A percentile compares a stretch with the other conserved stretches of the same genome.
Conservation (phyloP, 495 filamentous ascomycete genomes). For the Emericellopsis terricola region DNA sequence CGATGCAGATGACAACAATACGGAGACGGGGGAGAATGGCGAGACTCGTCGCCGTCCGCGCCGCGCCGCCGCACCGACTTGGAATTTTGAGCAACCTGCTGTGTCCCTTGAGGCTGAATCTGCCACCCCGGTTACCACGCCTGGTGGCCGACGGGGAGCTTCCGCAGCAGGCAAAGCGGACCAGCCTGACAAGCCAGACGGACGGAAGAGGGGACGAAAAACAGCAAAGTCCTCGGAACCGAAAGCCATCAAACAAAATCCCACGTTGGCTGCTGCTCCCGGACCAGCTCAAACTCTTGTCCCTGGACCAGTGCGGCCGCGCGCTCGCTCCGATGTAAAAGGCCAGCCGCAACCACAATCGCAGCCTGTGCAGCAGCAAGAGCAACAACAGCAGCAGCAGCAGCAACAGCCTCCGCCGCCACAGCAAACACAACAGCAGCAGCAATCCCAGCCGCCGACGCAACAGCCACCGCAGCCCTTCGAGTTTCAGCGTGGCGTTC, state of each 20-base stretch:
- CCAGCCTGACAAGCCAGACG: conserved; percentile 35
- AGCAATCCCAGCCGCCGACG: too few relatives aligned
- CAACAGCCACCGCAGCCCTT: too few relatives aligned
- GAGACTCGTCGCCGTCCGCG: conserved; percentile 28
- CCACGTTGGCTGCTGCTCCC: conserved; percentile 24
- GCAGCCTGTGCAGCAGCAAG: conserved; percentile 5
- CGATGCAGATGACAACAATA: conserved; percentile 28
- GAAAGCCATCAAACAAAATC: conserved; percentile 23
- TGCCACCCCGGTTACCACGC: conserved; percentile 27
- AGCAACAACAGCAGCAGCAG: conserved; percentile 1
- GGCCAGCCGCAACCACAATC: conserved; percentile 1
- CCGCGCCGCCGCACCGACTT: conserved; percentile 35
- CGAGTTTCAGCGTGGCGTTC: conserved; percentile 18
- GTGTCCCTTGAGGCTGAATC: conserved; percentile 34
- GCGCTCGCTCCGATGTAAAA: too few relatives aligned
- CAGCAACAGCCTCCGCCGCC: too few relatives aligned
- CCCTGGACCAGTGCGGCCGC: too few relatives aligned
- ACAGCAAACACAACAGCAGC: not conserved
- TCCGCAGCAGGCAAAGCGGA: conserved; percentile 27
- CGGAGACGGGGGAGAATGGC: conserved; percentile 30
- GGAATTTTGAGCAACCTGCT: conserved; percentile 23
- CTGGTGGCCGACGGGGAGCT: conserved; percentile 33
- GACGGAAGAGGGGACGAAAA: conserved; percentile 18
- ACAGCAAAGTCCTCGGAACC: conserved; percentile 19
- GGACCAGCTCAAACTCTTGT: conserved; percentile 16